Evolutionary conservation across 306 rosid genomes (phyloP), one percentile per base, ranked within the genome.

Genomic region (Prunus kanzakura): DNA sequence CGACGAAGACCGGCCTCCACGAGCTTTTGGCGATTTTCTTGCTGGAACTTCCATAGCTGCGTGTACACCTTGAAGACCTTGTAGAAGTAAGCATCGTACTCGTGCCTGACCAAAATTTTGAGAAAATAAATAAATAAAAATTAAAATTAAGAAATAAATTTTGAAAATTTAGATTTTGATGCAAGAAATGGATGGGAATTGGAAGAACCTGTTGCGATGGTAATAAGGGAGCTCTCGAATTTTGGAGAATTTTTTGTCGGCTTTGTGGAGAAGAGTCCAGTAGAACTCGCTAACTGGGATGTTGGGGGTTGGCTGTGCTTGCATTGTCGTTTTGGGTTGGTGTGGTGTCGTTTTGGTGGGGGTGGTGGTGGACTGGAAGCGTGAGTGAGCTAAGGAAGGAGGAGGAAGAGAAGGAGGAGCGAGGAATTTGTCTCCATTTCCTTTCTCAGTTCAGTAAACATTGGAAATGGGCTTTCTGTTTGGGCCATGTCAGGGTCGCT

Each of bases 11-110:
- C 98, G 0, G 97, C 79, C 19, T 95, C 98, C 11, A 95, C 88
- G 67, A 95, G 78, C 83, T 95, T 95, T 71, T 90, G 97, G 29
- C 97, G 92, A 77, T 95, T 90, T 82, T 92, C 97, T 70, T 95
- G 97, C 81, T 92, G 98, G 70, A 92, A 88, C 80, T 95, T 95
- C 98, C 97, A 95, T 72, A 95, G 80, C 75, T 89, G 93, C 0
- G 98, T 92, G 87, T 95, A 95, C 64, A 95, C 91, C 82, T 90
- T 95, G 87, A 95, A 95, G 60, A 92, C 97, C 84, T 95, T 95
- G 67, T 83, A 91, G 72, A 95, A 95, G 78, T 92, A 90, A 2
- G 96, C 84, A 78, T 95, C 97, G 62, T 90, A 89, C 61, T 79
- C 83, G 20, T 73, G 68, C 90, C 96, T 91, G 57, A 67, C 80